Evolutionary conservation across 75 land plant genomes (phyloP), one percentile per base, ranked within the genome.

Genomic region (Cupressus sempervirens): DNA sequence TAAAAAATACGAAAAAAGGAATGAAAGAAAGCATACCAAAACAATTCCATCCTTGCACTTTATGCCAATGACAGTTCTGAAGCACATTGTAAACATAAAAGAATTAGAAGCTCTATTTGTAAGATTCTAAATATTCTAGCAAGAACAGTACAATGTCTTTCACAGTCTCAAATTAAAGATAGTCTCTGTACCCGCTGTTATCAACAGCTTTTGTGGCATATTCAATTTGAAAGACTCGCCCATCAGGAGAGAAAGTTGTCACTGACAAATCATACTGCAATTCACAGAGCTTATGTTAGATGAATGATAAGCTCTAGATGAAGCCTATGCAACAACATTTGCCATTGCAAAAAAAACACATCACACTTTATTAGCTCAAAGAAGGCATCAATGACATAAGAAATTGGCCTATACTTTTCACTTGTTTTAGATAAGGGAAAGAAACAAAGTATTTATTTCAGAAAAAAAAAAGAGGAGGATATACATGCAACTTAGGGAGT

Each of bases 171-270:
- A 86, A 76, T 23, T 74, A 76, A 67, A 56, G 73, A 76, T 16
- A 80, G 35, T 83, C 9, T 41, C 7, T 29, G 15, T 68, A 96
- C 98, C 99, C 99, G 90, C 98, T 97, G 87, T 97, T 97, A 88
- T 97, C 99, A 83, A 97, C 98, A 68, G 99, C 99, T 80, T 97
- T 97, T 75, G 94, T 93, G 18, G 99, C 99, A 87, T 97, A 97
- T 83, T 97, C 99, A 90, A 96, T 94, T 93, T 97, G 99, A 86
- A 97, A 97, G 58, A 97, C 99, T 16, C 99, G 93, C 11, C 99
- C 99, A 80, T 97, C 99, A 45, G 99, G 99, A 30, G 99, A 97
- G 93, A 97, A 97, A 34, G 99, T 97, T 45, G 99, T 97, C 65
- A 97, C 99, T 50, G 99, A 97, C 26, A 97, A 92, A 92, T 97